Base-by-base conservation (phyloP, 2,329 filamentous ascomycete species). In the Calonectria ilicicola region DNA sequence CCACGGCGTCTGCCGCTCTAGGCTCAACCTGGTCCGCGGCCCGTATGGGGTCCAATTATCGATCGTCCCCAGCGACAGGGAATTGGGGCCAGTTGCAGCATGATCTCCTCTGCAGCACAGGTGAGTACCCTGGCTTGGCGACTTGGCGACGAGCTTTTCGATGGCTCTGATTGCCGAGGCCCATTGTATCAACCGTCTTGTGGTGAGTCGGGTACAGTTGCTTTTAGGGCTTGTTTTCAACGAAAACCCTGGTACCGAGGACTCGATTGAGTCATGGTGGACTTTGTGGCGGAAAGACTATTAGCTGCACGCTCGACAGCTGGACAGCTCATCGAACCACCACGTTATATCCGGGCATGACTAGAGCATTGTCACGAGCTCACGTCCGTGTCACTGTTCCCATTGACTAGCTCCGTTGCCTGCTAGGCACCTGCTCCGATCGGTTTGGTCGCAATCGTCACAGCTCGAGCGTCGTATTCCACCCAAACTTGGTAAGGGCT, bases 1-100 rank as follows among this genome's bases (percentile, higher is more conserved):
- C 62, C 70, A 73, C 78, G 73, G 77, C 70, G 75, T 69, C 75
- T 74, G 76, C 78, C 74, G 74, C 68, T 67, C 67, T 72, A 67
- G 72, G 58, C 68, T 51, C 65, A 51, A 66, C 53, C 72, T 70
- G 26, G 56, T 67, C 65, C 40, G 19, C 56, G 46, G 63, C 51
- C 49, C 60, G 51, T 72, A 69, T 76, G 75, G 69, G 76, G 67
- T 63, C 76, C 70, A 77, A 76, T 69, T 75, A 72, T 68, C 69
- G 70, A 77, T 76, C 69, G 51, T 38, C 74, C 56, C 67, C 44
- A 62, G 60, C 35, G 64, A 63, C 73, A 74, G 68, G 74, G 72
- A 75, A 56, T 66, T 47, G 70, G 44, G 47, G 69, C 42, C 74
- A 76, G 69, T 67, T 74, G 76, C 72, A 78, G 65, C 67, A 72